Base-by-base conservation (phyloP, 106 monocot species). In the Posidonia australis region DNA sequence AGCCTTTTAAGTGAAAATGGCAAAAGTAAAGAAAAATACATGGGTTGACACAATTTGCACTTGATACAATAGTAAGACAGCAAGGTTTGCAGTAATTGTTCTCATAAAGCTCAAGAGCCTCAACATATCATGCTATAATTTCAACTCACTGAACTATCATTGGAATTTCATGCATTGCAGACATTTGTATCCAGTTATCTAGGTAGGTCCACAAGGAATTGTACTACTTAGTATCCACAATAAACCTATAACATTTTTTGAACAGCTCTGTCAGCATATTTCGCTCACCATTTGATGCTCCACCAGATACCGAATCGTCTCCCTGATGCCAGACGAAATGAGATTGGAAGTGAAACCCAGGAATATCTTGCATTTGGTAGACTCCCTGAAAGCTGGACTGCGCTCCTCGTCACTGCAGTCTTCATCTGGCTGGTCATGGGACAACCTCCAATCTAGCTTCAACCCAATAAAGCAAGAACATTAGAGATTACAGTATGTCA, bases 311-410 rank as follows among this genome's bases (percentile, higher is more conserved):
- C 41, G 31, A 42, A 61, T 61, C 7, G 36, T 36, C 36, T 36
- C 36, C 56, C 93, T 70, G 60, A 89, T 64, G 14, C 88, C 93
- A 32, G 93, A 93, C 12, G 93, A 93, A 20, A 93, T 56, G 12
- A 90, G 82, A 64, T 96, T 96, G 5, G 96, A 96, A 59, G 96
- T 96, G 47, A 96, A 96, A 10, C 96, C 96, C 58, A 96, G 41
- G 73, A 96, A 96, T 13, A 90, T 87, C 64, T 96, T 96, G 80
- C 96, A 96, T 62, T 68, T 87, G 46, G 86, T 84, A 20, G 84
- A 84, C 49, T 90, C 78, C 73, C 90, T 84, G 58, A 70, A 84
- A 16, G 76, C 56, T 10, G 77, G 90, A 53, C 81, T 66, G 26
- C 75, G 75, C 54, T 94, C 94, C 44, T 83, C 84, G 32, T 76